Evolutionary conservation across 352 stramenopile species (phyloP).

Genomic region (Phytophthora pini): DNA sequence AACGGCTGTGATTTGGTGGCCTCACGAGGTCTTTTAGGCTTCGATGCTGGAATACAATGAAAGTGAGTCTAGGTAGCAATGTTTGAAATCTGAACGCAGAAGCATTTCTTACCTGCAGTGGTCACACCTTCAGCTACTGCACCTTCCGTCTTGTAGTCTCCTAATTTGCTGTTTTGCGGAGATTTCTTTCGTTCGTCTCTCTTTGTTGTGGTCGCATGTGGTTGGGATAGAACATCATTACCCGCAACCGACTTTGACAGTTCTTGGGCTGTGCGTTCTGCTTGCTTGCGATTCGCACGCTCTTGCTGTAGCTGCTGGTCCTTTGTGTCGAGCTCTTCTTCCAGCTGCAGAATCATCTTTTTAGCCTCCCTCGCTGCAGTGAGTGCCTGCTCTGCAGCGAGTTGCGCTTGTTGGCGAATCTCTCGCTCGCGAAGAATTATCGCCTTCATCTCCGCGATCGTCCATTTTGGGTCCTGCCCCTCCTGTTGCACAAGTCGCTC

Average conservation of each 20-base stretch:
- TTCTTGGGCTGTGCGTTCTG: background rate
- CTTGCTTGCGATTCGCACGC: conserved; percentile 5
- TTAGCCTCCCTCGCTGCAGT: conserved; percentile 17
- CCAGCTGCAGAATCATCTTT: conserved; percentile 16
- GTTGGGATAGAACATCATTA: background rate
- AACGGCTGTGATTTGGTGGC: background rate
- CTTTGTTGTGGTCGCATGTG: background rate
- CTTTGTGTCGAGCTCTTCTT: conserved; percentile 14
- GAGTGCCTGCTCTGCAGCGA: conserved; percentile 17
- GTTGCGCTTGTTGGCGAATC: conserved; percentile 16
- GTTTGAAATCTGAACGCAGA: background rate
- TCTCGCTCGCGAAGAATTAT: conserved; percentile 12
- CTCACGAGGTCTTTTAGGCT: conserved; percentile 6
- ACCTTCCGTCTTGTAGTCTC: background rate
- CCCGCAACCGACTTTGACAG: background rate
- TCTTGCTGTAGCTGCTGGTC: conserved; percentile 12
- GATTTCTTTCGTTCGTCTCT: background rate
- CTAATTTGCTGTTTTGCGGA: background rate
- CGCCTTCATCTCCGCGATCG: conserved; percentile 5
- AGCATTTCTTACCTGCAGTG: background rate
- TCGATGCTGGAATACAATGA: background rate
- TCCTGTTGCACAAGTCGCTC: background rate
- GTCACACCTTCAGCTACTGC: background rate
- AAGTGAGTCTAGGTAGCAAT: background rate
- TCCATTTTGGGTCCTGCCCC: conserved; percentile 2